Evolutionary conservation across 371 early-diverging fungal genomes (phyloP).

Genomic region (Mucor velutinosus): DNA sequence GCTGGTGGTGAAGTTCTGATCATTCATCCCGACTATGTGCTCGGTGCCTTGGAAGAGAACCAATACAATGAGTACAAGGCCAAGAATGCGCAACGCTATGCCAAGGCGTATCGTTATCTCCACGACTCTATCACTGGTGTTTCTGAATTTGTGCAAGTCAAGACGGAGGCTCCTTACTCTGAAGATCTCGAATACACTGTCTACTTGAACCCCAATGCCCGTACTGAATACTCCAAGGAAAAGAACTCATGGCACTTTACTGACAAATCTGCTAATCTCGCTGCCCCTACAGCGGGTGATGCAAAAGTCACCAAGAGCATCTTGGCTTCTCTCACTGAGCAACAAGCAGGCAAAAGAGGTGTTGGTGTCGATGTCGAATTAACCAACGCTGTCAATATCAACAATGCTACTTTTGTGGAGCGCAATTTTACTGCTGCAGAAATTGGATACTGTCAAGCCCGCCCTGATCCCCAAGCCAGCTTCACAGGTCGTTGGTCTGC

Average conservation of each 20-base stretch:
- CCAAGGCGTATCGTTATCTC: conserved; percentile 88
- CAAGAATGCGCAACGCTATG: conserved; percentile 76
- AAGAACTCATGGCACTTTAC: conserved; percentile 77
- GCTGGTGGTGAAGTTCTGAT: conserved; percentile 93
- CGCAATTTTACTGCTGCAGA: conserved; percentile 90
- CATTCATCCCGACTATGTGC: conserved; percentile 91
- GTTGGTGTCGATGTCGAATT: conserved; percentile 96
- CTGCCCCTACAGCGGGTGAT: conserved; percentile 47
- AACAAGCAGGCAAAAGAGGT: conserved; percentile 65
- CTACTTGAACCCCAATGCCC: conserved; percentile 90
- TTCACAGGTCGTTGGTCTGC: conserved; percentile 97
- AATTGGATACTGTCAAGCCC: conserved; percentile 75
- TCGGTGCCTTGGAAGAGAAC: conserved; percentile 75
- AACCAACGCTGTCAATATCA: conserved; percentile 76
- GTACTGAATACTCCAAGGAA: conserved; percentile 79
- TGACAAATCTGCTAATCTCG: conserved; percentile 46
- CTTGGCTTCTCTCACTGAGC: conserved; percentile 55
- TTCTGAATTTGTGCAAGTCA: conserved; percentile 86
- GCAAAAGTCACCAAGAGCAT: conserved; percentile 63
- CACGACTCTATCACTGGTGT: conserved; percentile 90
- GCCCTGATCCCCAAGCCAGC: conserved; percentile 82
- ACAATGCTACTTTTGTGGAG: conserved; percentile 84
- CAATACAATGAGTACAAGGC: conserved; percentile 75
- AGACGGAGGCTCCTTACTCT: conserved; percentile 88
- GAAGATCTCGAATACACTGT: conserved; percentile 82